Evolutionary conservation across 2,329 filamentous ascomycete genomes (phyloP), one percentile per base, ranked within the genome.

Genomic region (Aureobasidium musti): DNA sequence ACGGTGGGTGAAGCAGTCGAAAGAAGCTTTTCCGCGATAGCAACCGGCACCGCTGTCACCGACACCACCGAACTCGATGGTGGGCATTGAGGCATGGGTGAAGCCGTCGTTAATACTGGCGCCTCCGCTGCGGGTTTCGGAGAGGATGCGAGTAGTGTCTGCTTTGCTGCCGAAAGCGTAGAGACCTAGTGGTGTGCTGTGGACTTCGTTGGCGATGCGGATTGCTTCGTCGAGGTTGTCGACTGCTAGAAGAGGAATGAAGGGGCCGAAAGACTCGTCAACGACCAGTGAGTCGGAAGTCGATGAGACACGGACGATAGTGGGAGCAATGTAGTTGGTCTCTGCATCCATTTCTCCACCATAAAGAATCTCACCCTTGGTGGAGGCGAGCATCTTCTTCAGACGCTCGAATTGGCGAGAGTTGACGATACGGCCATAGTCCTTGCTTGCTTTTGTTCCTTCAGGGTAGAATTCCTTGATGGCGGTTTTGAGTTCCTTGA

Each of bases 181-280:
- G 52, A 97, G 82, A 11, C 89, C 88, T 47, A 99, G 82, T 0
- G 95, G 93, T 0, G 93, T 97, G 61, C 88, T 84, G 77, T 96
- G 89, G 57, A 97, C 86, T 65, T 85, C 81, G 77, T 96, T 94
- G 69, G 91, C 91, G 70, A 92, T 86, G 45, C 83, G 83, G 76
- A 98, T 92, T 59, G 93, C 94, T 73, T 96, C 87, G 70, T 96
- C 91, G n/a, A 97, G 82, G 72, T 87, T 84, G 70, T 91, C 85
- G 65, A 92, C 89, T 0, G 92, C 85, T 64, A 96, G 80, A 69
- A 98, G 87, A 69, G 91, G 89, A 71, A 96, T 92, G 68, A 97
- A 83, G n/a, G 95, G 95, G 7, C 94, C 95, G 75, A 99, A 99
- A 50, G 89, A 91, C 80, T 99, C 95, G 69, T 96, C 87, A 28